phyloP scores from a whole-genome alignment of 768 basidiomycete species.

The Lentinus tigrinus region DNA sequence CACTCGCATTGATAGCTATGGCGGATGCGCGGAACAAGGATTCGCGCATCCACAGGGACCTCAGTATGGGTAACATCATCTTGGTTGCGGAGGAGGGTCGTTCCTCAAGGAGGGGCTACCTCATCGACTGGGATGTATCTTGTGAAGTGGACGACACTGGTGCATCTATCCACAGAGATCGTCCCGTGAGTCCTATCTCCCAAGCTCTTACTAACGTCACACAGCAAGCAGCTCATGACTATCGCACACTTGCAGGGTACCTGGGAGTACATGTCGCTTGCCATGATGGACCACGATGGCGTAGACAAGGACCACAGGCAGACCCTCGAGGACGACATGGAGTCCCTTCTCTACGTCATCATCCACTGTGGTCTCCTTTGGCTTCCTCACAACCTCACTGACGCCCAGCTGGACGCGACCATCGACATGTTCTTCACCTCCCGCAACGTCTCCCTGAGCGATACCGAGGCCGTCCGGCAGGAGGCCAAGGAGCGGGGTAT shows the following conservation, averaged over 20 bases:
- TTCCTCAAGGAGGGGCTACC: not conserved
- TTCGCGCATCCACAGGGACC: not conserved
- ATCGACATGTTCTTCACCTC: no score
- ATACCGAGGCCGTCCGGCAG: no score
- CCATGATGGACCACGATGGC: not conserved
- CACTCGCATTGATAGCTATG: not conserved
- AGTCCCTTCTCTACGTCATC: constrained; percentile 7
- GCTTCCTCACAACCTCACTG: not conserved
- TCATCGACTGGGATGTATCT: not conserved
- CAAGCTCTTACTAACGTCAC: not conserved
- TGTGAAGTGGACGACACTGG: not conserved
- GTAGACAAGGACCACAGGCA: not conserved
- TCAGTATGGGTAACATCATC: not conserved
- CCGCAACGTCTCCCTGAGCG: no score
- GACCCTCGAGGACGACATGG: constrained; percentile 14
- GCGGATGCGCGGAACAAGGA: not conserved
- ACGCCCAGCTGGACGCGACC: not conserved
- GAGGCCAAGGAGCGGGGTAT: no score
- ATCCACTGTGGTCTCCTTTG: constrained; percentile 3
- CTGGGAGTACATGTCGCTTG: constrained; percentile 4
- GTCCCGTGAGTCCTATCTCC: not conserved
- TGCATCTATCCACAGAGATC: not conserved
- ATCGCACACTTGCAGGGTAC: not conserved
- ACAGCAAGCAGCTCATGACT: not conserved
- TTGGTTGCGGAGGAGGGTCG: not conserved